Evolutionary conservation across 306 rosid genomes (phyloP).

Genomic region (Alnus rubra): DNA sequence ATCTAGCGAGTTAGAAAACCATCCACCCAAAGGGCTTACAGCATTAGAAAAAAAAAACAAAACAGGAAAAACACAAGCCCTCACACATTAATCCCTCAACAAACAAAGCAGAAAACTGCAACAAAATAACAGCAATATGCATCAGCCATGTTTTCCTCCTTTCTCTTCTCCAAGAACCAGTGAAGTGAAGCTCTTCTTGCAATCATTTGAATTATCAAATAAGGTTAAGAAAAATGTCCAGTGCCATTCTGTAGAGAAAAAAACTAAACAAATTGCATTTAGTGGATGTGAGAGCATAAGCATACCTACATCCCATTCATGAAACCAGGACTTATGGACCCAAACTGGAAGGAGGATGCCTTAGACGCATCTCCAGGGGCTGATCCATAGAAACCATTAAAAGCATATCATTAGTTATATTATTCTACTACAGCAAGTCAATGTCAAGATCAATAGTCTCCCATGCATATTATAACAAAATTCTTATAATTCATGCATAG

Average conservation of each 20-base stretch:
- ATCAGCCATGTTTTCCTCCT: no score
- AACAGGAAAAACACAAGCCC: no score
- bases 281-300: slow-evolving; percentile 13
- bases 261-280: slow-evolving; percentile 8
- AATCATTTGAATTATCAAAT: not conserved
- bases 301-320: slow-evolving; percentile 76
- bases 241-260: not conserved
- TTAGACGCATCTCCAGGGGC: slow-evolving; percentile 68
- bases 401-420: slow-evolving; percentile 26
- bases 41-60: no score
- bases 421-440: slow-evolving; percentile 18
- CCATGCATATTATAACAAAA: not conserved
- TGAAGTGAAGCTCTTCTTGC: no score
- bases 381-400: slow-evolving; percentile 25
- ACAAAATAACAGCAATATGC: no score
- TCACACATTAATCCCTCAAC: no score
- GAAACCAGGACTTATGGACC: slow-evolving; percentile 71
- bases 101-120: no score
- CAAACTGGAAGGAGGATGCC: slow-evolving; percentile 77
- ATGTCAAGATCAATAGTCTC: not conserved
- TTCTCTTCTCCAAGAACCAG: no score
- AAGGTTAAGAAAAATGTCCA: not conserved
- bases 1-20: no score
- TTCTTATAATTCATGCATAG: slow-evolving; percentile 11
- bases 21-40: no score